Percentiles rank a stretch among this genome's conserved stretches.
These are phyloP conservation scores for Fusarium fujikuroi DNA, from an alignment of 2,329 filamentous ascomycete species.

Conservation along the genomic window DNA sequence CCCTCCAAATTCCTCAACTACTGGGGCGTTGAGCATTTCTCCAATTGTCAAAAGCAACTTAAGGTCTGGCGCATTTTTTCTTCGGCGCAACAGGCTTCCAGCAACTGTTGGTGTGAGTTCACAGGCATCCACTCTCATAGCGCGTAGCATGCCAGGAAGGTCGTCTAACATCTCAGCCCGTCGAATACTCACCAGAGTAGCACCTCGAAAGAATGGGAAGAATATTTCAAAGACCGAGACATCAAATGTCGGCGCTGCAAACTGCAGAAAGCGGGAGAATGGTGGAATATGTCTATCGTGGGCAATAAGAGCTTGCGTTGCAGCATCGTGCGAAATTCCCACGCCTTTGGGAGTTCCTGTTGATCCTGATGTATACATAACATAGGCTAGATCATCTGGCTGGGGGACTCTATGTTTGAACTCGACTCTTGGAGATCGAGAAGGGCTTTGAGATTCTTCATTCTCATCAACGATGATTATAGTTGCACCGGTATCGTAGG, in stretches of 20 bases:
- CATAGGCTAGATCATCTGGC: conserved; percentile 73
- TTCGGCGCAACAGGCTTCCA: conserved; percentile 76
- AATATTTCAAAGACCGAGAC: conserved; percentile 96
- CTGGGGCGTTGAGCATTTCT: conserved; percentile 85
- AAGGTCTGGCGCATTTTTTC: conserved; percentile 73
- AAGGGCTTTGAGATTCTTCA: conserved; percentile 1
- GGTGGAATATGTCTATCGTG: conserved; percentile 80
- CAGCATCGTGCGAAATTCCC: conserved; percentile 80
- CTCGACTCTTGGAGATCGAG: neutral
- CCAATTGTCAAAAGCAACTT: conserved; percentile 85
- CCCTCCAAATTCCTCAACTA: conserved; percentile 83
- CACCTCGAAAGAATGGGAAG: conserved; percentile 80
- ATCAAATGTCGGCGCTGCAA: conserved; percentile 92
- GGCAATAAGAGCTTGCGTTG: conserved; percentile 82
- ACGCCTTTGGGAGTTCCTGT: conserved; percentile 93
- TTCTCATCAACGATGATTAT: conserved; percentile 53
- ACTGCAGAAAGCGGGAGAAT: conserved; percentile 87
- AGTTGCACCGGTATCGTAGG: conserved; percentile 45
- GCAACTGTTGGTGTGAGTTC: conserved; percentile 92
- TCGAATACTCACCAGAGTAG: conserved; percentile 77
- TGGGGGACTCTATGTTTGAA: conserved; percentile 29
- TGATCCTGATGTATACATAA: conserved; percentile 94
- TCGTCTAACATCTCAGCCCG: conserved; percentile 78
- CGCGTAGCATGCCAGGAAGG: conserved; percentile 72
- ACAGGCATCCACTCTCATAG: conserved; percentile 79